Evolutionary conservation across 768 basidiomycete genomes (phyloP), one percentile per base, ranked within the genome.

Genomic region (Leccinum obscurum): DNA sequence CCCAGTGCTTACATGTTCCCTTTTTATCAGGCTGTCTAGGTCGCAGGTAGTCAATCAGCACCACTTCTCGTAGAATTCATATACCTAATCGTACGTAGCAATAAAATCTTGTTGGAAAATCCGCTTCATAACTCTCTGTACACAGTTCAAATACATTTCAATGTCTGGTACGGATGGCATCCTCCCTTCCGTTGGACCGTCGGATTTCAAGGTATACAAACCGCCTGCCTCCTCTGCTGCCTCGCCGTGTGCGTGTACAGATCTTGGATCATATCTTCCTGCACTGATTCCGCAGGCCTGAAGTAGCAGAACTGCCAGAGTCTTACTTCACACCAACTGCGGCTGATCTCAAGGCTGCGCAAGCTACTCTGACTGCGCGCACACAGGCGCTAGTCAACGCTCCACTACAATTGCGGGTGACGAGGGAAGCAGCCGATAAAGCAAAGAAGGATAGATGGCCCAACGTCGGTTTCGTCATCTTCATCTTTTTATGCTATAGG

Each of bases 241-340:
- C 9, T 55, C 69, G 55, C 65, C 68, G 10, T 64, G 80, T 82
- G 71, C 70, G 80, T 77, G 52, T 9, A 35, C 41, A 8, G 17
- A 15, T 50, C 52, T 56, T 59, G 44, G 8, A 57, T 58, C 9
- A 46, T 50, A 37, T 39, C 15, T 22, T 39, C 13, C 30, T 41
- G 30, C 15, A 44, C 57, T 70, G 56, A 66, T 50, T n/a, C 7
- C 30, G 9, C 2, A 34, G 34, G 39, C 32, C 13, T 64, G 34
- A 64, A 74, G 63, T 72, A 83, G 80, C 75, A 55, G 77, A 82
- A 17, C 72, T 92, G 13, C 84, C 91, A 3, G 91, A 93, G 64
- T 82, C 84, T 3, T 91, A 88, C 70, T 92, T 92, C 68, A 82
- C 79, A 6, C 89, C 88, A 3, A 91, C 87, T 11, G 65, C 83